Base-by-base conservation (phyloP, 225 moss, liverwort and hornwort genomes). In the Bryum argenteum region DNA sequence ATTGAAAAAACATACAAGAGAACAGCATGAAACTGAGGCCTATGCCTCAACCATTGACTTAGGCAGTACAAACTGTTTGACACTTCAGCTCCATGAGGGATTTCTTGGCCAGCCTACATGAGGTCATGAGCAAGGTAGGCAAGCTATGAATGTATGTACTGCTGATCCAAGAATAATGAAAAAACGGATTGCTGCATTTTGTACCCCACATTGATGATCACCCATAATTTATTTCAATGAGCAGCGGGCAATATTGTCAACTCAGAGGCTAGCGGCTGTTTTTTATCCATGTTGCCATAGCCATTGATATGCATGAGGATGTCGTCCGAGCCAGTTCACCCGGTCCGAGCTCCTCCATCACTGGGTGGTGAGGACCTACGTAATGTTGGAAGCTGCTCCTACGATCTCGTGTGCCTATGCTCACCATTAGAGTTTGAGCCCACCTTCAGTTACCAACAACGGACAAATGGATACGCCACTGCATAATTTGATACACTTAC, bases 381-480 rank as follows among this genome's bases (percentile, higher is more conserved):
- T 18, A 24, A 3, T 23, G 33, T 14, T 7, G 8, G 40, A 64
- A 65, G 37, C 39, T 40, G n/a, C 8, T 2, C 45, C 39, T 0
- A 2, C 55, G 57, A 65, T 33, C 33, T 33, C 5, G 28, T 28
- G 28, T 28, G 28, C 28, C 28, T 28, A 28, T 6, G 33, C 5
- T 33, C 33, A 33, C 4, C 5, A 33, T 5, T 6, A 33, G 33
- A 33, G 33, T 6, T 33, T 6, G 43, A 18, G 42, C 61, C 52
- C 40, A 61, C 39, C 53, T 26, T 19, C 2, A 11, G 58, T 58
- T 10, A 19, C 6, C 11, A 19, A 6, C 66, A 66, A 66, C 59
- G 28, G 54, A 71, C 59, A 78, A 72, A 71, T 8, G 18, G 24
- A 71, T 77, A 41, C 4, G 4, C 57, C 47, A 26, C 11, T 58